These are phyloP conservation scores for Colletotrichum musae DNA, from an alignment of 2,329 filamentous ascomycete species.

Conservation along the genomic window DNA sequence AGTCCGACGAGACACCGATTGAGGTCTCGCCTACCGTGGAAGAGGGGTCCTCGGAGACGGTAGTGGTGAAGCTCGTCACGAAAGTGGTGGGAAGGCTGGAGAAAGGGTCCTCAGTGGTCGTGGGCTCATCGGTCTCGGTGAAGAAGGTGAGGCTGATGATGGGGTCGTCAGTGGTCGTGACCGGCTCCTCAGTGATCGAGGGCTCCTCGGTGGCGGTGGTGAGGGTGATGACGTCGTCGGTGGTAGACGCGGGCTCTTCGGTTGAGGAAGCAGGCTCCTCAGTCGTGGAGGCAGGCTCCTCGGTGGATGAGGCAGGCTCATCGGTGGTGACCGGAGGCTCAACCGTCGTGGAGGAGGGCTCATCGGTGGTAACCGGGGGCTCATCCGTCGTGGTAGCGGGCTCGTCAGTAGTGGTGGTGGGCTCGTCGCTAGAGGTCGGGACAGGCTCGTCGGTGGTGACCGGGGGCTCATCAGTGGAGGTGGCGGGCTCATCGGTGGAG, in stretches of 20 bases:
- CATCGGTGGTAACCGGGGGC: neutral
- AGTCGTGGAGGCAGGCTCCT: conserved; percentile 5
- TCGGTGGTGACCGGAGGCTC: neutral
- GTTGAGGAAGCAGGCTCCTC: too few relatives aligned
- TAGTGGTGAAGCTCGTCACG: neutral
- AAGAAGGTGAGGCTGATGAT: neutral
- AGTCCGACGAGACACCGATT: too few relatives aligned
- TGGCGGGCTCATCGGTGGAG: neutral
- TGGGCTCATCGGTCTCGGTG: neutral
- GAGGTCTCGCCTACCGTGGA: too few relatives aligned
- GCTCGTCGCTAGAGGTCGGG: too few relatives aligned
- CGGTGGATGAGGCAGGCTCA: neutral
- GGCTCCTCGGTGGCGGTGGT: neutral
- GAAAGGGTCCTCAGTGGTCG: neutral
- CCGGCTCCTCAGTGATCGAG: neutral
- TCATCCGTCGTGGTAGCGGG: too few relatives aligned
- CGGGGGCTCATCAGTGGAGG: neutral
- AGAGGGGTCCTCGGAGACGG: neutral
- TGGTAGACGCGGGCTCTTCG: neutral
- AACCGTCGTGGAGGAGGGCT: neutral
- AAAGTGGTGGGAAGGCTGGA: neutral
- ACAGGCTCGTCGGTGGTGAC: too few relatives aligned
- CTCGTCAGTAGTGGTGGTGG: too few relatives aligned
- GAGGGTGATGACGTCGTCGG: neutral
- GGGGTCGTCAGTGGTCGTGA: neutral